These are phyloP conservation scores for Micromonas commoda DNA, from an alignment of 139 green algal genomes.

Conservation along the genomic window DNA sequence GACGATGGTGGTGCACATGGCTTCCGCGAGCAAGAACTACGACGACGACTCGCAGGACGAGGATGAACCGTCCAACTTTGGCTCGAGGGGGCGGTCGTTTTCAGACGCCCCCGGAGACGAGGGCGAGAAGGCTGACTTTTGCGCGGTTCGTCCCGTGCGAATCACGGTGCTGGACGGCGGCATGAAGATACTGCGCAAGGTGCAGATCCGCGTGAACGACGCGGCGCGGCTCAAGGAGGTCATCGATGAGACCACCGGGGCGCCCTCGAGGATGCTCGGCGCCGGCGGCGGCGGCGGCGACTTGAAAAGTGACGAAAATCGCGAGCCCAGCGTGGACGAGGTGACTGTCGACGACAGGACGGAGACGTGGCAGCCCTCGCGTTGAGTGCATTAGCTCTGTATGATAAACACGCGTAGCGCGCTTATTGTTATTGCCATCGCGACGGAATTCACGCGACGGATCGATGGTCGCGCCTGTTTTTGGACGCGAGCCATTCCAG, in stretches of 20 bases:
- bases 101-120: background rate
- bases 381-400: no score
- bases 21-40: background rate
- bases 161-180: background rate
- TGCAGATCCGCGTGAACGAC: background rate
- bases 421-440: no score
- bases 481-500: background rate
- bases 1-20: constrained; percentile 16
- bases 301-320: background rate
- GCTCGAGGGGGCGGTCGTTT: no score
- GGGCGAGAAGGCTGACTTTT: background rate
- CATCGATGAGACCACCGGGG: background rate
- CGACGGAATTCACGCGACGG: no score
- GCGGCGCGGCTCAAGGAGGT: background rate
- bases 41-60: background rate
- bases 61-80: background rate
- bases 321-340: background rate
- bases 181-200: background rate
- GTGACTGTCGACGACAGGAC: no score
- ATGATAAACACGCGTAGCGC: no score
- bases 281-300: background rate
- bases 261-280: background rate
- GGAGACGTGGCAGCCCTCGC: no score
- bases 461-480: no score
- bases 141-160: background rate